Conservation (phyloP, 306 rosid species). For the Benincasa hispida region DNA sequence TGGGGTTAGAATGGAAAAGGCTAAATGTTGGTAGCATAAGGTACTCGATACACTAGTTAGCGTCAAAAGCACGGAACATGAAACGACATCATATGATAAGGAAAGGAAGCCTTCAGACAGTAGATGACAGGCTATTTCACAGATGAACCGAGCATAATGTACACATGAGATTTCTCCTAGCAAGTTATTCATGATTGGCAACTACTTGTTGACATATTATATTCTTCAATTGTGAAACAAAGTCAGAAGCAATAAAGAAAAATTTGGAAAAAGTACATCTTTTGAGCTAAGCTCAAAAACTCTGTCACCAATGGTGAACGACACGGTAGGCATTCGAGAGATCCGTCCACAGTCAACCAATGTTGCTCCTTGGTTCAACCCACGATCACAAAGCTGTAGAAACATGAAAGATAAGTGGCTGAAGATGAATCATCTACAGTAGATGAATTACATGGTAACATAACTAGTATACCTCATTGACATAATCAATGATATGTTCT, state of each 20-base stretch:
- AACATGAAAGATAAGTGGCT: constrained; percentile 15
- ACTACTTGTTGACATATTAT: background rate
- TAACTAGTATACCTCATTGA: constrained; percentile 35
- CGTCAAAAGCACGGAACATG: background rate
- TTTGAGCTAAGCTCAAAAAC: constrained; percentile 46
- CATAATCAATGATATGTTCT: constrained; percentile 40
- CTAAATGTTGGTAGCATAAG: background rate
- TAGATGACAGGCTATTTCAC: too few species aligned
- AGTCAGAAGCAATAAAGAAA: background rate
- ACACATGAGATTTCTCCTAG: background rate
- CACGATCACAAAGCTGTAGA: constrained; percentile 67
- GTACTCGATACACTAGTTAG: background rate
- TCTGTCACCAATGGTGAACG: constrained; percentile 72
- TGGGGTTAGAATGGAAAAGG: background rate
- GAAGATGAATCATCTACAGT: constrained; percentile 2
- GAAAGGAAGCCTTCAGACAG: background rate
- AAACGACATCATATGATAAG: background rate
- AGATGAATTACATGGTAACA: background rate
- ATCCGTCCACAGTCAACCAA: constrained; percentile 52
- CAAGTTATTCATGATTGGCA: background rate
- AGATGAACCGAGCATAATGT: background rate
- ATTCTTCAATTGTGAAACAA: background rate
- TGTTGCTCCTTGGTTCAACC: constrained; percentile 64
- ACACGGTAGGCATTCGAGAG: constrained; percentile 58
- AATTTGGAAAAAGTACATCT: constrained; percentile 38